phyloP scores from a whole-genome alignment of 73 alveolate species.

The Uronychia setigera region DNA sequence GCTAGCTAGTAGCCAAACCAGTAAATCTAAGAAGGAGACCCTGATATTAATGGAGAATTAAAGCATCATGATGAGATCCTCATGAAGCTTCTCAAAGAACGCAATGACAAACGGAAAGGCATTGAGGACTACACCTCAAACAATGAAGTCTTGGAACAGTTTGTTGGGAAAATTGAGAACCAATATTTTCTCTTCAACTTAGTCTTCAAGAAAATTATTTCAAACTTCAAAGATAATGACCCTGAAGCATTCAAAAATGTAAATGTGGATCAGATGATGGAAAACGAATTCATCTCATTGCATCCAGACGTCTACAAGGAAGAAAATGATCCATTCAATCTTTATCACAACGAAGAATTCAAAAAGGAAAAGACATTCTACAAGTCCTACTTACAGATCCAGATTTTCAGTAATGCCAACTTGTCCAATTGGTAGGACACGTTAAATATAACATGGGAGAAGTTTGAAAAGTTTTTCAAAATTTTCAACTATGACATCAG shows the following conservation, averaged over 20 bases:
- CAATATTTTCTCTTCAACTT: background rate
- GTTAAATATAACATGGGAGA: conserved; percentile 49
- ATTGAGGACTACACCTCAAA: background rate
- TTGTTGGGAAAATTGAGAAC: background rate
- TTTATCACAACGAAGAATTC: conserved; percentile 27
- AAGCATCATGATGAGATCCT: background rate
- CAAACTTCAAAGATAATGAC: background rate
- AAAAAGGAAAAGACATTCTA: conserved; percentile 42
- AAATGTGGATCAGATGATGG: background rate
- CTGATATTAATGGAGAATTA: background rate
- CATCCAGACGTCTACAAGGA: conserved; percentile 42
- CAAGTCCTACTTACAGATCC: conserved; percentile 39
- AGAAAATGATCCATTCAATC: conserved; percentile 23
- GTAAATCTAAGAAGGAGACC: conserved; percentile 11
- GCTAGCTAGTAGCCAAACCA: conserved; percentile 22
- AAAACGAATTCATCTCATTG: conserved; percentile 25
- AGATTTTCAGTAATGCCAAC: conserved; percentile 36
- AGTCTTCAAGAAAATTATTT: background rate
- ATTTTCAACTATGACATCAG: conserved; percentile 23
- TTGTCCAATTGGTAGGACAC: conserved; percentile 56
- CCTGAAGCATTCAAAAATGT: background rate
- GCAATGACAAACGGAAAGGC: background rate
- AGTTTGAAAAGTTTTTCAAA: conserved; percentile 24
- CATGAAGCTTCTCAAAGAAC: background rate
- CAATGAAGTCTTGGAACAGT: background rate